Conservation (phyloP, 106 monocot species). For the Ottelia alismoides region DNA sequence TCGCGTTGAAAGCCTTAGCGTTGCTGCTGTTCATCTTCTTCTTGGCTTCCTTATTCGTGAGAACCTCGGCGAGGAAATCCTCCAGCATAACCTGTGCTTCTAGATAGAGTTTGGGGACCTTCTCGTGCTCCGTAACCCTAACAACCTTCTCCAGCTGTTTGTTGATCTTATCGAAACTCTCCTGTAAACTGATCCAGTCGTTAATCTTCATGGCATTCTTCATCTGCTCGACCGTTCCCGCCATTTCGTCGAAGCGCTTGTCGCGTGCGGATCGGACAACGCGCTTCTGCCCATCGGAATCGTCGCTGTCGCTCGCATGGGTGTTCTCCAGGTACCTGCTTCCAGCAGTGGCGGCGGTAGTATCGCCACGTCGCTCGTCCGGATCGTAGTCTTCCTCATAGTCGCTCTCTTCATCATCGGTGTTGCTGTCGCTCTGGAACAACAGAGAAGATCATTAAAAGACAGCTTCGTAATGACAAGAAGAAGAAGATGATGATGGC, state of each 20-base stretch:
- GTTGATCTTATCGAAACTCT: constrained; percentile 87
- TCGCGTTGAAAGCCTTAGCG: constrained; percentile 81
- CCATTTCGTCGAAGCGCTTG: constrained; percentile 76
- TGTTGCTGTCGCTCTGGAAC: constrained; percentile 37
- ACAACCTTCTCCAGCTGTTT: constrained; percentile 90
- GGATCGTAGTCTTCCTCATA: constrained; percentile 23
- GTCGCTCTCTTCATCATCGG: constrained; percentile 42
- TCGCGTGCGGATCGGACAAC: constrained; percentile 65
- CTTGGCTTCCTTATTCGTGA: constrained; percentile 89
- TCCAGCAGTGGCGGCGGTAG: constrained; percentile 3
- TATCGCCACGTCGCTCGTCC: constrained; percentile 2
- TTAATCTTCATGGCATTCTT: constrained; percentile 88
- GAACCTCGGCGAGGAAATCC: constrained; percentile 60
- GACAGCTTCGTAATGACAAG: not conserved
- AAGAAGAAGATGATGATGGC: not conserved
- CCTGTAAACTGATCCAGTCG: constrained; percentile 85
- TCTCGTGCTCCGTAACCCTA: constrained; percentile 54
- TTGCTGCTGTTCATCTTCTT: constrained; percentile 98
- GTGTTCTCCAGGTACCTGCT: constrained; percentile 19
- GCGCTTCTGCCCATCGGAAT: constrained; percentile 42
- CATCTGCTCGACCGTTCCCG: constrained; percentile 71
- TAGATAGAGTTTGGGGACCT: constrained; percentile 52
- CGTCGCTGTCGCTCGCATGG: constrained; percentile 53
- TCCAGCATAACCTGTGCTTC: constrained; percentile 86
- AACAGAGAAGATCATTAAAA: not conserved